phyloP scores from a whole-genome alignment of 2,329 filamentous ascomycete genomes.

The Epicoccum sorghinum region DNA sequence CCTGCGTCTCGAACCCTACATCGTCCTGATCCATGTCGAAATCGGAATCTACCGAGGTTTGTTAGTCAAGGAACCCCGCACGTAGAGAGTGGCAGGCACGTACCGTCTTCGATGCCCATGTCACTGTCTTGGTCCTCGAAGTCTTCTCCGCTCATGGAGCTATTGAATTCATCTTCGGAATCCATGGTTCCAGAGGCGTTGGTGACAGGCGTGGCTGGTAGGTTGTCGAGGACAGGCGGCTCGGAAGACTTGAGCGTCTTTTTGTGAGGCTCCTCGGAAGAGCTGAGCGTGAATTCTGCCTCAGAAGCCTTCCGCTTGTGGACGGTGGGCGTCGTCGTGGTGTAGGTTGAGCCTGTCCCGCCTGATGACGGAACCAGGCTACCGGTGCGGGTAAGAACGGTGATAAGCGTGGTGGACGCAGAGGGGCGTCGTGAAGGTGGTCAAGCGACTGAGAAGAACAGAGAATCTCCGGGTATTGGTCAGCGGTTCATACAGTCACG shows the following conservation, averaged over 20 bases:
- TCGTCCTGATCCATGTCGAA: slow-evolving; percentile 65
- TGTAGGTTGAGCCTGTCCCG: slow-evolving; percentile 42
- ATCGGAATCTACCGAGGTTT: slow-evolving; percentile 52
- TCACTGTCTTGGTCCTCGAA: slow-evolving; percentile 81
- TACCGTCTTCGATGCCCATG: slow-evolving; percentile 55
- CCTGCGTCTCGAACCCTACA: slow-evolving; percentile 66
- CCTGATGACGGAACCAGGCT: slow-evolving; percentile 51
- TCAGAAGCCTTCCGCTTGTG: slow-evolving; percentile 50
- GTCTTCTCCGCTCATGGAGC: slow-evolving; percentile 76
- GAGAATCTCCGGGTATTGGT: slow-evolving; percentile 28
- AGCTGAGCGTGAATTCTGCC: slow-evolving; percentile 33
- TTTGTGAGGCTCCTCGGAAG: slow-evolving; percentile 38
- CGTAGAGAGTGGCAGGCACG: slow-evolving; percentile 8
- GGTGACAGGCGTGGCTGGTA: slow-evolving; percentile 43
- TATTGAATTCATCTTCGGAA: slow-evolving; percentile 94
- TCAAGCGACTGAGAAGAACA: slow-evolving; percentile 16
- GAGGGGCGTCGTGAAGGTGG: slow-evolving; percentile 13
- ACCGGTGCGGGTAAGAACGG: slow-evolving; percentile 22
- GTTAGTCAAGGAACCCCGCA: slow-evolving; percentile 20
- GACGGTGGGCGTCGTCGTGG: slow-evolving; percentile 47
- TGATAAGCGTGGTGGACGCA: slow-evolving; percentile 10
- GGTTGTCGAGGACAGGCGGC: slow-evolving; percentile 19
- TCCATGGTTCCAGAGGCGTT: slow-evolving; percentile 71
- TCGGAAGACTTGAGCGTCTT: slow-evolving; percentile 34
- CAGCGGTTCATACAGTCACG: slow-evolving; percentile 36